Evolutionary conservation across 2,329 filamentous ascomycete genomes (phyloP).

Genomic region (Calonectria henricotiae): DNA sequence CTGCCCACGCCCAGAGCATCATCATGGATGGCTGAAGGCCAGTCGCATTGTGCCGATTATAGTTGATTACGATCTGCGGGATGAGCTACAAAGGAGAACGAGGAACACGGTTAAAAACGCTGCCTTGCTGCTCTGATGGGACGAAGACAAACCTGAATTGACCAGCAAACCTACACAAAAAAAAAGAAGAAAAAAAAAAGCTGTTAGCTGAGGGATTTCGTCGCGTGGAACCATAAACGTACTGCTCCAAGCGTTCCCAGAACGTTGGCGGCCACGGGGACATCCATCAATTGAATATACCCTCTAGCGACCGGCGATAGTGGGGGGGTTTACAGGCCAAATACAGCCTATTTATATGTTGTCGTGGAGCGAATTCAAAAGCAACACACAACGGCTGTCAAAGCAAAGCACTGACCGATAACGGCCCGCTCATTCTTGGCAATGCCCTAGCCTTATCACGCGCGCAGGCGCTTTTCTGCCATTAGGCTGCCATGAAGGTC

Average conservation of each 20-base stretch:
- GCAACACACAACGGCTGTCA: slow-evolving; percentile 5
- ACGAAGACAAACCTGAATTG: slow-evolving; percentile 23
- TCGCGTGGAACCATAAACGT: not conserved
- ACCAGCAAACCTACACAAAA: slow-evolving; percentile 22
- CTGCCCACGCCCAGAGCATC: slow-evolving; percentile 80
- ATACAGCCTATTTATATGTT: not conserved
- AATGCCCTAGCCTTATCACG: not conserved
- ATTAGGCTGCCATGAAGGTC: not conserved
- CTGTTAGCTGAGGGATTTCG: slow-evolving; percentile 29
- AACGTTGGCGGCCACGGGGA: slow-evolving; percentile 29
- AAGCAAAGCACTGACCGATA: not conserved
- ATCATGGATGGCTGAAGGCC: slow-evolving; percentile 81
- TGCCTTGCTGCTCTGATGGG: not conserved
- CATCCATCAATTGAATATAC: slow-evolving; percentile 10
- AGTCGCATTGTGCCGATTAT: slow-evolving; percentile 75
- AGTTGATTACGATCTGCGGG: slow-evolving; percentile 80
- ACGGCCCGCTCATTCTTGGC: slow-evolving; percentile 15
- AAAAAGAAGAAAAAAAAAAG: not conserved
- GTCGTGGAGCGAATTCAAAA: slow-evolving; percentile 17
- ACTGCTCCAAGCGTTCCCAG: slow-evolving; percentile 33
- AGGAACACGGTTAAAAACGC: slow-evolving; percentile 11
- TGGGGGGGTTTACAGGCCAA: not conserved
- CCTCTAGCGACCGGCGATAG: slow-evolving; percentile 10
- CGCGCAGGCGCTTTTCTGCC: not conserved
- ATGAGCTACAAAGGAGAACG: slow-evolving; percentile 67